Conservation (phyloP, 164 flowering plant genomes). For the Warburgia ugandensis region DNA sequence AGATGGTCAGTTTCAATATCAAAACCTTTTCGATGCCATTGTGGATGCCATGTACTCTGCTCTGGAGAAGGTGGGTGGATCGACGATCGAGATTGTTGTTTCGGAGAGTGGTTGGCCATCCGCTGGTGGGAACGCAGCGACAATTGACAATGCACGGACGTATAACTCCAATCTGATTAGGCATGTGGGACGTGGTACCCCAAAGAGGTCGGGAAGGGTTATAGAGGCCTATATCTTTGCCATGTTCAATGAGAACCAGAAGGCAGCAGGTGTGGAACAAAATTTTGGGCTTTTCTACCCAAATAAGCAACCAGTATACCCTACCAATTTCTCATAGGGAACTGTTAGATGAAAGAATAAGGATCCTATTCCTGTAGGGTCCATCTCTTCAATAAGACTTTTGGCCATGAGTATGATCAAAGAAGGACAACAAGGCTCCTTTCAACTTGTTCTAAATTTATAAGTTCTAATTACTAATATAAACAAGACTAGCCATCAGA, state of each 20-base stretch:
- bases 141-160: no score
- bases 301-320: conserved; percentile 7
- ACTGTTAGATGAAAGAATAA: background rate
- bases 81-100: no score
- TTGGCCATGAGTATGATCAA: no score
- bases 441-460: background rate
- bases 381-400: no score
- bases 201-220: conserved; percentile 5
- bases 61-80: conserved; percentile 13
- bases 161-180: conserved; percentile 2
- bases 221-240: conserved; percentile 10
- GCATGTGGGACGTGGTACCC: conserved; percentile 3
- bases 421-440: no score
- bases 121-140: no score
- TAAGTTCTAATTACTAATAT: background rate
- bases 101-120: no score
- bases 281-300: conserved; percentile 14
- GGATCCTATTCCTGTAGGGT: background rate
- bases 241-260: conserved; percentile 9
- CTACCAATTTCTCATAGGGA: background rate
- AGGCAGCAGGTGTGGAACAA: background rate
- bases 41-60: conserved; percentile 28
- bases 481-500: background rate
- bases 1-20: background rate
- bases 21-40: conserved; percentile 1